Evolutionary conservation across 306 rosid genomes (phyloP).

Genomic region (Mimosa pudica): DNA sequence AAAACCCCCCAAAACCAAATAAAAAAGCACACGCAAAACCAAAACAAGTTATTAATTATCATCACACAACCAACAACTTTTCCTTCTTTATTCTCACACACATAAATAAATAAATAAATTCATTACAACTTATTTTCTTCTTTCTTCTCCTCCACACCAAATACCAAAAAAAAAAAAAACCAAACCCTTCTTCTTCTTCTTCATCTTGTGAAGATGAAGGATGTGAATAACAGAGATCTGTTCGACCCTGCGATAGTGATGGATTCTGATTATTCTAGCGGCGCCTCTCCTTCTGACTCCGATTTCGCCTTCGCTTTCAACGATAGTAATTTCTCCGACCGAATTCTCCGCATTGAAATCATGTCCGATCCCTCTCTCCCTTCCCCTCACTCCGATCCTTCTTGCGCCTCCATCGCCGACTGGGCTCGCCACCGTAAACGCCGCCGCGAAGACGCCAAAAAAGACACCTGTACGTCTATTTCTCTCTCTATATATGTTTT

Average conservation of each 20-base stretch:
- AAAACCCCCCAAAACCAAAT: not conserved
- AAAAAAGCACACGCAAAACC: not conserved
- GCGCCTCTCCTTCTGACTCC: slow-evolving; percentile 58
- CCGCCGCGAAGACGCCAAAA: slow-evolving; percentile 79
- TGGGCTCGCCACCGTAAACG: slow-evolving; percentile 97
- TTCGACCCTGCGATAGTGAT: slow-evolving; percentile 71
- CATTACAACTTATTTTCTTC: too few relatives aligned
- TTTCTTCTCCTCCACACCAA: too few relatives aligned
- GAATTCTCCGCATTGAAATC: slow-evolving; percentile 87
- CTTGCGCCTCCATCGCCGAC: slow-evolving; percentile 70
- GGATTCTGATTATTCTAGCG: slow-evolving; percentile 65
- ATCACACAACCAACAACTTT: too few relatives aligned
- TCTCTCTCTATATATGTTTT: not conserved
- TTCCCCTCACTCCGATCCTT: slow-evolving; percentile 56
- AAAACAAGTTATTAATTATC: not conserved
- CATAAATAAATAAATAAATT: too few relatives aligned
- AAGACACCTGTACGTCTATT: slow-evolving; percentile 54
- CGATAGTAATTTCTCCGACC: slow-evolving; percentile 94
- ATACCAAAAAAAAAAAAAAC: too few relatives aligned
- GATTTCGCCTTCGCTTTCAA: slow-evolving; percentile 96
- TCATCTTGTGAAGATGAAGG: slow-evolving; percentile 33
- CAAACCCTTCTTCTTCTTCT: too few relatives aligned
- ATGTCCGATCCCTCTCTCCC: slow-evolving; percentile 55
- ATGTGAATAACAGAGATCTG: slow-evolving; percentile 60
- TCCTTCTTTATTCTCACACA: too few relatives aligned